phyloP scores from a whole-genome alignment of 495 filamentous ascomycete genomes.

The Cercophora samala region DNA sequence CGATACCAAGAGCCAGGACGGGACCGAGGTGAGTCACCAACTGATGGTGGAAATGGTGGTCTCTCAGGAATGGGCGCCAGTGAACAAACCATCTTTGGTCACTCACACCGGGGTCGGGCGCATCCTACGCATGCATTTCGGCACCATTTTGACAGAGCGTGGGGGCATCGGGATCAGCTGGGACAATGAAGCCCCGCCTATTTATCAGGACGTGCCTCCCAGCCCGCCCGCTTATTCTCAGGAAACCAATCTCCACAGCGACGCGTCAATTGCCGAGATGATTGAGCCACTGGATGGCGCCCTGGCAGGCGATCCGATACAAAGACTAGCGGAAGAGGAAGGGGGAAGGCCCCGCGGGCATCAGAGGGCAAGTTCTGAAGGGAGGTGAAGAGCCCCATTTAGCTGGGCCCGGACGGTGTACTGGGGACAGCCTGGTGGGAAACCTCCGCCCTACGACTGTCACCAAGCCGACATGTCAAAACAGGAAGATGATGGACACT shows the following conservation, averaged over 20 bases:
- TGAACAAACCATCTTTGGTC: slow-evolving; percentile 63
- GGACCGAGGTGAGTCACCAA: slow-evolving; percentile 74
- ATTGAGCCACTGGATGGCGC: slow-evolving; percentile 30
- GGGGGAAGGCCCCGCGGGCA: background rate
- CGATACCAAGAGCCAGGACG: slow-evolving; percentile 74
- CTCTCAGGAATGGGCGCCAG: slow-evolving; percentile 79
- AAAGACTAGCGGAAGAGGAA: background rate
- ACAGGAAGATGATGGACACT: background rate
- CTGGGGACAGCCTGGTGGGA: background rate
- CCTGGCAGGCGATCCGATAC: background rate
- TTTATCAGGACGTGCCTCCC: slow-evolving; percentile 90
- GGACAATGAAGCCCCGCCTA: slow-evolving; percentile 93
- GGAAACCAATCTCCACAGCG: slow-evolving; percentile 20
- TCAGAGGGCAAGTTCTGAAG: slow-evolving; percentile 9
- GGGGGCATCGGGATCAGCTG: slow-evolving; percentile 88
- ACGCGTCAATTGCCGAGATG: slow-evolving; percentile 25
- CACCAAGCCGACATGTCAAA: background rate
- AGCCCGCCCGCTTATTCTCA: slow-evolving; percentile 73
- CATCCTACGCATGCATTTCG: slow-evolving; percentile 91
- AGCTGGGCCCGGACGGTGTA: slow-evolving; percentile 8
- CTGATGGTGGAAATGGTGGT: slow-evolving; percentile 93
- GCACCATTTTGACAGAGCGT: slow-evolving; percentile 73
- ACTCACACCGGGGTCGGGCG: slow-evolving; percentile 88
- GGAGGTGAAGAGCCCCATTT: slow-evolving; percentile 24
- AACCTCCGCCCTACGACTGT: background rate